These are phyloP conservation scores for Antitrichia curtipendula DNA, from an alignment of 225 moss, liverwort and hornwort genomes.

Conservation along the genomic window DNA sequence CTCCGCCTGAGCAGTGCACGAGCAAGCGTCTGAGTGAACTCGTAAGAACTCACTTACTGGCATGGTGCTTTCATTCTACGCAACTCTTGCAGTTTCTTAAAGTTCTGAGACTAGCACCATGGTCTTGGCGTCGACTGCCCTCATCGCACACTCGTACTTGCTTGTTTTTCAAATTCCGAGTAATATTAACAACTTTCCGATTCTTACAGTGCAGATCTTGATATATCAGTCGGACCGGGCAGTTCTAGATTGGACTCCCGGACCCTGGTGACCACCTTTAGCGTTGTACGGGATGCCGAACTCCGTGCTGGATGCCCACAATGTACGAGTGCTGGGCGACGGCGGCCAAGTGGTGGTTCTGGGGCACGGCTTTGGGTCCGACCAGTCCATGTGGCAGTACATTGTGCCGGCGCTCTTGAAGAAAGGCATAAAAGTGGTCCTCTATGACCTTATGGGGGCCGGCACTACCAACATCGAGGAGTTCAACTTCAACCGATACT, in stretches of 20 bases:
- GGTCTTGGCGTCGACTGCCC: neutral
- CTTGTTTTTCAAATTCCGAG: neutral
- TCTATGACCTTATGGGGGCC: conserved; percentile 70
- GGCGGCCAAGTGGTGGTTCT: conserved; percentile 53
- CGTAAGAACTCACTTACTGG: neutral
- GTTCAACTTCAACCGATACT: conserved; percentile 33
- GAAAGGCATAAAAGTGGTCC: conserved; percentile 37
- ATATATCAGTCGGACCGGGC: neutral
- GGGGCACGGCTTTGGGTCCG: conserved; percentile 63
- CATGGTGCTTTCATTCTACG: neutral
- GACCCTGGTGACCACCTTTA: neutral
- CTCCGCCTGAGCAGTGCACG: neutral
- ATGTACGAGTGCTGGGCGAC: conserved; percentile 53
- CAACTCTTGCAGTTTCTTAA: neutral
- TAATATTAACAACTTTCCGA: neutral
- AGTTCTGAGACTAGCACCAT: neutral
- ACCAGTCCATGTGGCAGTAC: conserved; percentile 84
- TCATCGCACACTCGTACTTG: neutral
- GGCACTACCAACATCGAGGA: conserved; percentile 44
- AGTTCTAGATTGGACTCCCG: neutral
- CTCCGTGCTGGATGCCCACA: conserved; percentile 22
- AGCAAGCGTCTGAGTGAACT: neutral
- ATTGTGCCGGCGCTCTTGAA: conserved; percentile 32
- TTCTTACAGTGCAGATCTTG: neutral
- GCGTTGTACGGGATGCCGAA: neutral